phyloP scores from a whole-genome alignment of 106 monocot species.

The Dactylorhiza incarnata region DNA sequence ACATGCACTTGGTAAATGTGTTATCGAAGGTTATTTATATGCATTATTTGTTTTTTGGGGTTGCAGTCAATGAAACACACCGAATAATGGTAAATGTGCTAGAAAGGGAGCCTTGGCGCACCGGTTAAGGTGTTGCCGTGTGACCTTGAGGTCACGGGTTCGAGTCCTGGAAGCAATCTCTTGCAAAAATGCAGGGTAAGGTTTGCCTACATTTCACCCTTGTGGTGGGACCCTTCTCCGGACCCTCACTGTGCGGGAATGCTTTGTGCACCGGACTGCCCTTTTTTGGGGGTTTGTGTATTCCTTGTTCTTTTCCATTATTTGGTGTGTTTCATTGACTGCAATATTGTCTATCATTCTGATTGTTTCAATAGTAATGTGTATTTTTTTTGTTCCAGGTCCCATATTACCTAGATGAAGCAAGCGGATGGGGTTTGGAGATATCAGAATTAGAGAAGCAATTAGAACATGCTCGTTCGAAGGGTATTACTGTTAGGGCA shows the following conservation, averaged over 20 bases:
- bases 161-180: no score
- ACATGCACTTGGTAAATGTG: neutral
- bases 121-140: no score
- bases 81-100: neutral
- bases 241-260: no score
- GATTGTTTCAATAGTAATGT: neutral
- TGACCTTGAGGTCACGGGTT: no score
- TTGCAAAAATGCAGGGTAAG: no score
- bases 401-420: slow-evolving; percentile 91
- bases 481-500: slow-evolving; percentile 79
- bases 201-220: no score
- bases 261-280: no score
- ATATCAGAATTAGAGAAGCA: slow-evolving; percentile 81
- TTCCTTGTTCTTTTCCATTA: neutral
- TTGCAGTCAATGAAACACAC: neutral
- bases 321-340: neutral
- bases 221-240: no score
- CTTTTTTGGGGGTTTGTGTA: neutral
- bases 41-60: no score
- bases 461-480: slow-evolving; percentile 72
- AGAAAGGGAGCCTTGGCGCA: no score
- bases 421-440: slow-evolving; percentile 87
- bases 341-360: neutral
- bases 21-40: neutral
- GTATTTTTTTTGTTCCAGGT: slow-evolving; percentile 46